A percentile compares a stretch with the other conserved stretches of the same genome.
Conservation (phyloP, 305 asterid genomes). For the Euphrasia arctica region DNA sequence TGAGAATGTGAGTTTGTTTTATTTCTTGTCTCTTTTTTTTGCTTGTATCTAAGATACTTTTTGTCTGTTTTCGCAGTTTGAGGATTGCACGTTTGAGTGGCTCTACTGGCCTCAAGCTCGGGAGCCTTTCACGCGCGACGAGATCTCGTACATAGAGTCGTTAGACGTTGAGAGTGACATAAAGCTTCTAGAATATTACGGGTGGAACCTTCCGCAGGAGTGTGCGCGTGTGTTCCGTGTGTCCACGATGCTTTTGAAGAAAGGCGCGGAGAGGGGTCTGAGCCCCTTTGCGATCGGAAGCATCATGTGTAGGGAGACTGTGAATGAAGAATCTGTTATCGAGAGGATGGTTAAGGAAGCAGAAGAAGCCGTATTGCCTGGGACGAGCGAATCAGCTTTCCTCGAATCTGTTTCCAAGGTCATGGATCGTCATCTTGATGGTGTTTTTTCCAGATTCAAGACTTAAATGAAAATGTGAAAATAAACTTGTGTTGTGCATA, state of each 20-base stretch:
- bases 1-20: slow-evolving; percentile 38
- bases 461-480: slow-evolving; percentile 15
- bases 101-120: slow-evolving; percentile 91
- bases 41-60: too few species aligned
- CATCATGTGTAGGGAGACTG: slow-evolving; percentile 73
- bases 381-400: slow-evolving; percentile 54
- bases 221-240: slow-evolving; percentile 60
- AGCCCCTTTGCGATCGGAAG: slow-evolving; percentile 65
- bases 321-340: slow-evolving; percentile 54
- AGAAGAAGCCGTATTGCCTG: slow-evolving; percentile 51
- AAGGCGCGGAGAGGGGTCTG: slow-evolving; percentile 69
- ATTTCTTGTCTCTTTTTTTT: too few species aligned
- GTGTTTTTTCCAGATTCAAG: slow-evolving; percentile 23
- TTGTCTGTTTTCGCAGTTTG: slow-evolving; percentile 40
- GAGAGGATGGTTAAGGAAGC: slow-evolving; percentile 72
- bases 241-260: slow-evolving; percentile 81
- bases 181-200: slow-evolving; percentile 54
- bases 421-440: slow-evolving; percentile 62
- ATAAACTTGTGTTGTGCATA: slow-evolving; percentile 29
- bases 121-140: slow-evolving; percentile 52
- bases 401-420: slow-evolving; percentile 49
- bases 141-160: slow-evolving; percentile 53
- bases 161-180: slow-evolving; percentile 74
- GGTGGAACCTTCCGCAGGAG: slow-evolving; percentile 56
- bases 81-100: slow-evolving; percentile 89